Base-by-base conservation (phyloP, 345 rosid species). In the Anastatica hierochuntica region DNA sequence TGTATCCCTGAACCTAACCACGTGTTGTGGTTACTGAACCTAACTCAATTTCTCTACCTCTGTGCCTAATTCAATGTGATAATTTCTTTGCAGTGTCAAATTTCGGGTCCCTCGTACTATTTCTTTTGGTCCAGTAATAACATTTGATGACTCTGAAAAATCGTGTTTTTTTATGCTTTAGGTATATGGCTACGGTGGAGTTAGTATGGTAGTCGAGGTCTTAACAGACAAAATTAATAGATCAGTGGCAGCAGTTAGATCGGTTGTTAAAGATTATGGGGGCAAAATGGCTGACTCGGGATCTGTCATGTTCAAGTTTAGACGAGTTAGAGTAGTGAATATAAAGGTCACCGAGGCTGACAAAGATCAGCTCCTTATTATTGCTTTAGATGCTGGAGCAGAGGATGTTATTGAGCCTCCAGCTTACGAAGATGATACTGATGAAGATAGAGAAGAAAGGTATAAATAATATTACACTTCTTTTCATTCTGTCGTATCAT, bases 181-280 rank as follows among this genome's bases (percentile, higher is more conserved):
- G 96, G 95, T 90, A 16, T 90, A 87, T 79, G 98, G 96, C 45
- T 87, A 64, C 68, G 95, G 98, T 54, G 96, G 96, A 65, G 95
- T 77, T 36, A 84, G 98, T 72, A 79, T 87, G 62, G 92, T 87
- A 51, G 81, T 87, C 27, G 98, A 90, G 68, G 95, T 84, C 43
- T 81, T 74, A 58, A 90, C 95, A 16, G 98, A 87, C 74, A 87
- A 84, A 78, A 79, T 84, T 68, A 87, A 64, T 54, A 76, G 92
- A 53, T 87, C 96, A 2, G 88, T 87, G 60, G 95, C 92, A 35
- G 81, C 81, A 68, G 73, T 90, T 43, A 75, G 98, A 58, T 79
- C 79, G 66, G 86, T 80, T 29, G 88, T 87, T 57, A 87, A 75
- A 76, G 96, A 90, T 56, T 76, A 64, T 63, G 98, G 98, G 18